Percentiles rank a stretch among this genome's conserved stretches.
Conservation (phyloP, 2,329 filamentous ascomycete genomes). For the Colletotrichum sp. region DNA sequence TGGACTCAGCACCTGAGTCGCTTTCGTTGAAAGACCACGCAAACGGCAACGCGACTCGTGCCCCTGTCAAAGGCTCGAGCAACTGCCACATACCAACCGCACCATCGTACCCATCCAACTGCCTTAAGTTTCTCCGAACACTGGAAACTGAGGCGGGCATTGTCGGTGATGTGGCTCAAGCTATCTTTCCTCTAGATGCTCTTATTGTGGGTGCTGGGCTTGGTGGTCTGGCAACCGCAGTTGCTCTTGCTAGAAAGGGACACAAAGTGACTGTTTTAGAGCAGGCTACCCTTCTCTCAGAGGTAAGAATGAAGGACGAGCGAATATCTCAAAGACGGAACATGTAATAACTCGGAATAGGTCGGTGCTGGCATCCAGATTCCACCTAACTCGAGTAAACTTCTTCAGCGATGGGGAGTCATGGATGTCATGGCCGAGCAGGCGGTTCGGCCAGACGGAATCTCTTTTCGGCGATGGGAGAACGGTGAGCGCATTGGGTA, state of each 20-base stretch:
- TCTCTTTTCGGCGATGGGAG: conserved; percentile 29
- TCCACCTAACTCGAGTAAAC: conserved; percentile 22
- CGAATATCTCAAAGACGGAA: background rate
- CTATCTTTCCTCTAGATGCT: background rate
- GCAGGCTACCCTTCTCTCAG: conserved; percentile 7
- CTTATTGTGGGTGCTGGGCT: conserved; percentile 21
- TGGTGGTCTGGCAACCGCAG: conserved; percentile 17
- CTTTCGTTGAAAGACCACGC: background rate
- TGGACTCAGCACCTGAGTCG: background rate
- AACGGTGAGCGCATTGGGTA: conserved; percentile 27
- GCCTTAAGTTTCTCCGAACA: conserved; percentile 8
- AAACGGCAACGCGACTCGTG: background rate
- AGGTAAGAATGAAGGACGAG: background rate
- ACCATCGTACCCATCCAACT: conserved; percentile 15
- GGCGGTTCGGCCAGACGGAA: conserved; percentile 23
- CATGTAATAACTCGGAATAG: background rate
- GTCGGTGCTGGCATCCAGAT: conserved; percentile 25
- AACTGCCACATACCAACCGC: background rate
- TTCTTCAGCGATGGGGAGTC: conserved; percentile 23
- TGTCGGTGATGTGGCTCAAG: background rate
- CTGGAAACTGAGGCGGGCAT: background rate
- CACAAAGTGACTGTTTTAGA: conserved; percentile 20
- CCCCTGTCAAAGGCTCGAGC: background rate
- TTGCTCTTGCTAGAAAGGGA: conserved; percentile 9
- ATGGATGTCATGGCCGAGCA: conserved; percentile 25